phyloP scores from a whole-genome alignment of 2,329 filamentous ascomycete species.

The Tolypocladium endophyticum region DNA sequence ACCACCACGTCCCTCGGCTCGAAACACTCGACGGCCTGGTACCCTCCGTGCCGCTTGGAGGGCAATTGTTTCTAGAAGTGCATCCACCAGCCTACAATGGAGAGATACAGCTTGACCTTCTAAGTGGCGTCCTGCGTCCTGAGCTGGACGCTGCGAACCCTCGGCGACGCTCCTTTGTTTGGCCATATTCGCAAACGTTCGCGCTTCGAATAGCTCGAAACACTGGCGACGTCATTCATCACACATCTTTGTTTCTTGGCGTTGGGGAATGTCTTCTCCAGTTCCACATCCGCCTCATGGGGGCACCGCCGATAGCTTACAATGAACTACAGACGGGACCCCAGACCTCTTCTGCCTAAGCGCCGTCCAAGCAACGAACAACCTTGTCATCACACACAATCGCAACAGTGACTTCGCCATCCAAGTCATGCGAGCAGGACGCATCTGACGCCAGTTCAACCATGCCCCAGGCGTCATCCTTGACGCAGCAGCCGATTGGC shows the following conservation, averaged over 20 bases:
- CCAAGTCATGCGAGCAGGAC: not conserved
- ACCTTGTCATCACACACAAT: not conserved
- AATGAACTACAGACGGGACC: not conserved
- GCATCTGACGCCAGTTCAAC: not conserved
- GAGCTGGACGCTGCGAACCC: not conserved
- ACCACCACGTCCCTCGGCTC: not conserved
- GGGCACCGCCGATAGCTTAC: not conserved
- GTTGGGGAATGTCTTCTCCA: not conserved
- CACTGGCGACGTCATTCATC: not conserved
- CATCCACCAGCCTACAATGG: not conserved
- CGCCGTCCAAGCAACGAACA: not conserved
- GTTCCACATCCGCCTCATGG: not conserved
- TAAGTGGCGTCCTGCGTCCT: not conserved
- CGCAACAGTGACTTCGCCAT: not conserved
- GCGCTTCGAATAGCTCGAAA: not conserved
- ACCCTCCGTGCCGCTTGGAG: not conserved
- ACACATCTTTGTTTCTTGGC: not conserved
- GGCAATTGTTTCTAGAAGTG: not conserved
- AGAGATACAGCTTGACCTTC: not conserved
- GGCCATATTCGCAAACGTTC: not conserved
- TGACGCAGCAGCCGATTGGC: not conserved
- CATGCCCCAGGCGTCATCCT: not conserved
- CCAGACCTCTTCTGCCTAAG: not conserved
- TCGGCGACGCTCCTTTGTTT: not conserved
- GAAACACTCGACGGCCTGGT: no score